phyloP scores from a whole-genome alignment of 768 basidiomycete genomes.

The Trametes maxima region DNA sequence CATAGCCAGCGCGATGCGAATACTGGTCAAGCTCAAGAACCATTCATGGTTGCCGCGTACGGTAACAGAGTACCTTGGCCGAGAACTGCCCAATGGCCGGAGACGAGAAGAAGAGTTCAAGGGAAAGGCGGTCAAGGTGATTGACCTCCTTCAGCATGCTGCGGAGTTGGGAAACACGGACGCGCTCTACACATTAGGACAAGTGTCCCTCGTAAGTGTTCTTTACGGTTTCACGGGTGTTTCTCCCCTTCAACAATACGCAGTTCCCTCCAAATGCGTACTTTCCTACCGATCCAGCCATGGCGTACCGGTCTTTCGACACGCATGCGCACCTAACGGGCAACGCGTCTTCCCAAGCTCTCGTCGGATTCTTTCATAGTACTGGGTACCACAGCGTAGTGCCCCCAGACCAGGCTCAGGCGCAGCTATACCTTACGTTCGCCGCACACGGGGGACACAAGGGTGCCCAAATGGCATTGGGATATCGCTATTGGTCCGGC shows the following conservation, averaged over 20 bases:
- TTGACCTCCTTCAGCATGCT: conserved; percentile 80
- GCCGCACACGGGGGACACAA: conserved; percentile 86
- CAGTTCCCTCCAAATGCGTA: conserved; percentile 77
- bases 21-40: conserved; percentile 65
- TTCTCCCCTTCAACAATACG: not conserved
- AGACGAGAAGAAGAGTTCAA: conserved; percentile 68
- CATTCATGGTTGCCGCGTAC: conserved; percentile 54
- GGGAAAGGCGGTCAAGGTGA: conserved; percentile 76
- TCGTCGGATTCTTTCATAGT: conserved; percentile 86
- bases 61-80: conserved; percentile 44
- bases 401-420: conserved; percentile 72
- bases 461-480: conserved; percentile 90
- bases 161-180: conserved; percentile 77
- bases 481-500: conserved; percentile 94
- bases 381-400: conserved; percentile 76
- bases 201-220: conserved; percentile 65
- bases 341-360: conserved; percentile 84
- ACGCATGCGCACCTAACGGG: conserved; percentile 71
- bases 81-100: conserved; percentile 39
- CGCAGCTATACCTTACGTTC: conserved; percentile 92
- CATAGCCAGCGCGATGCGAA: conserved; percentile 67
- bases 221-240: not conserved
- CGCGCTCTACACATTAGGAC: conserved; percentile 68
- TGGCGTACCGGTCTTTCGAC: conserved; percentile 65
- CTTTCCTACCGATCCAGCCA: conserved; percentile 60